A percentile compares a stretch with the other conserved stretches of the same genome.
phyloP scores from a whole-genome alignment of 345 rosid genomes.

The Brassica napus region Da-Ae NC_063444.1:17338001-17338500 shows the following conservation, averaged over 20 bases:
- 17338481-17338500: slow-evolving; percentile 35
- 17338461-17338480: neutral
- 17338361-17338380: neutral
- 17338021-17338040: slow-evolving; percentile 10
- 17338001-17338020: slow-evolving; percentile 30
- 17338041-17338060: neutral
- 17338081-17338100: slow-evolving; percentile 1
- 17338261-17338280: neutral
- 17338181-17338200: neutral
- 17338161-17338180: neutral
- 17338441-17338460: slow-evolving; percentile 1
- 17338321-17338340: neutral
- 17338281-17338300: neutral
- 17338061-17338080: slow-evolving; percentile 14
- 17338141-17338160: neutral
- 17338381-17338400: neutral
- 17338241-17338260: neutral
- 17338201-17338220: neutral
- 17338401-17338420: neutral
- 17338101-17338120: slow-evolving; percentile 11
- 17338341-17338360: neutral
- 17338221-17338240: neutral
- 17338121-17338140: slow-evolving; percentile 6
- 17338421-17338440: neutral
- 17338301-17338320: neutral